Evolutionary conservation across 2,329 filamentous ascomycete genomes (phyloP).

Genomic region (Fusarium avenaceum): DNA sequence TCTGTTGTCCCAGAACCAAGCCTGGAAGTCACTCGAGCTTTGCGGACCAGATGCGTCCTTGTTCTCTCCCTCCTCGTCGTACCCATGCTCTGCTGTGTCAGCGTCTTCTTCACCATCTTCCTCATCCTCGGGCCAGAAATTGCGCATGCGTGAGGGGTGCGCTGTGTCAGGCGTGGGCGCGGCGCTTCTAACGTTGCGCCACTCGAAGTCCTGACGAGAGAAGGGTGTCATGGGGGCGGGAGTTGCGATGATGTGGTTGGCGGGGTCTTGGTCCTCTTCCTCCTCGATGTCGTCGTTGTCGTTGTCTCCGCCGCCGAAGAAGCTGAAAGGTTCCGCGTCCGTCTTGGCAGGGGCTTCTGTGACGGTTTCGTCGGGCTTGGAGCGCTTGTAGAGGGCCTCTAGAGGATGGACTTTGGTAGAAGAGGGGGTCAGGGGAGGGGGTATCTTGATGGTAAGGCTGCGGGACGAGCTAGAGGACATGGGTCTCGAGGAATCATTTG

Average conservation of each 20-base stretch:
- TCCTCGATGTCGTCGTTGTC: slow-evolving; percentile 62
- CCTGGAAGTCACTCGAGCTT: slow-evolving; percentile 68
- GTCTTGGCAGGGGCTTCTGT: slow-evolving; percentile 54
- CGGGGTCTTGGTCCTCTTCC: slow-evolving; percentile 61
- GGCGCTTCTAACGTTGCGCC: slow-evolving; percentile 82
- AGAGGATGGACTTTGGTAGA: slow-evolving; percentile 79
- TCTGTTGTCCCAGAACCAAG: slow-evolving; percentile 77
- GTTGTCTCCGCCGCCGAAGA: slow-evolving; percentile 72
- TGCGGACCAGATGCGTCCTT: slow-evolving; percentile 41
- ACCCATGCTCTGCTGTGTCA: slow-evolving; percentile 50
- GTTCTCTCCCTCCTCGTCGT: slow-evolving; percentile 48
- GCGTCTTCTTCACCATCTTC: slow-evolving; percentile 54
- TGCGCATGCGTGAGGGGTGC: slow-evolving; percentile 75
- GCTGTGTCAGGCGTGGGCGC: slow-evolving; percentile 96
- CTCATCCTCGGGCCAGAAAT: slow-evolving; percentile 65
- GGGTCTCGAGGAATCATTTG: slow-evolving; percentile 55
- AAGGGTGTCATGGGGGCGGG: slow-evolving; percentile 83
- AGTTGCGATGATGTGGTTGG: slow-evolving; percentile 53
- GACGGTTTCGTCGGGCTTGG: slow-evolving; percentile 60
- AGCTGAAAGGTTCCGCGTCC: slow-evolving; percentile 77
- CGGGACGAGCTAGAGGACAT: slow-evolving; percentile 65
- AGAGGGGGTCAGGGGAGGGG: slow-evolving; percentile 60
- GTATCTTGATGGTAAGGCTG: slow-evolving; percentile 69
- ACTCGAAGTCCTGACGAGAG: slow-evolving; percentile 82
- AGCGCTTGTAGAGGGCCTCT: slow-evolving; percentile 90